Evolutionary conservation across 2,329 filamentous ascomycete species (phyloP).

Genomic region (Canariomyces notabilis): DNA sequence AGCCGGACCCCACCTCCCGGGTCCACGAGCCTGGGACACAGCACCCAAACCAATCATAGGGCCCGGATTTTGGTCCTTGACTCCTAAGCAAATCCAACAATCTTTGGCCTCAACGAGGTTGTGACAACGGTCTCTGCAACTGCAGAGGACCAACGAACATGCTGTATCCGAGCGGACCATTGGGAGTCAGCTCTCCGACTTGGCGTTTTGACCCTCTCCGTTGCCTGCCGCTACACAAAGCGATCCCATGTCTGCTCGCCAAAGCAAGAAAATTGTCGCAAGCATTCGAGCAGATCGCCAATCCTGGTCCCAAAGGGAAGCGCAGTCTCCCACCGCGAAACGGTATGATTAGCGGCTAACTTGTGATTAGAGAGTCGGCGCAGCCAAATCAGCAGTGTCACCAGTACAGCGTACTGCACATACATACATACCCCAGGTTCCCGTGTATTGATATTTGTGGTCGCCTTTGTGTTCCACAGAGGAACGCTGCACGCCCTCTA

Average conservation of each 20-base stretch:
- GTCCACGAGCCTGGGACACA: conserved; percentile 11
- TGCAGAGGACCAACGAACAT: background rate
- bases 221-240: conserved; percentile 1
- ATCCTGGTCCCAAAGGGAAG: too few relatives aligned
- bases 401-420: too few relatives aligned
- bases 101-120: background rate
- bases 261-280: conserved; percentile 2
- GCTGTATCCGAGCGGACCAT: conserved; percentile 13
- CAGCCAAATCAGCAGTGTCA: background rate
- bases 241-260: conserved; percentile 12
- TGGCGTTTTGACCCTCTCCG: conserved; percentile 13
- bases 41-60: conserved; percentile 4
- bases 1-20: conserved; percentile 10
- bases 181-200: conserved; percentile 13
- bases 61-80: background rate
- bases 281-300: conserved; percentile 10
- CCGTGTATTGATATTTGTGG: background rate
- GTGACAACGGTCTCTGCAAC: background rate
- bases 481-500: too few relatives aligned
- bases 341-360: too few relatives aligned
- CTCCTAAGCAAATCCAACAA: too few relatives aligned
- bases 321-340: too few relatives aligned
- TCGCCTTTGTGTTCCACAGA: background rate
- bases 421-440: background rate
- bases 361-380: too few relatives aligned